phyloP scores from a whole-genome alignment of 108 stramenopile species.

The Conticribra guillardii region DNA sequence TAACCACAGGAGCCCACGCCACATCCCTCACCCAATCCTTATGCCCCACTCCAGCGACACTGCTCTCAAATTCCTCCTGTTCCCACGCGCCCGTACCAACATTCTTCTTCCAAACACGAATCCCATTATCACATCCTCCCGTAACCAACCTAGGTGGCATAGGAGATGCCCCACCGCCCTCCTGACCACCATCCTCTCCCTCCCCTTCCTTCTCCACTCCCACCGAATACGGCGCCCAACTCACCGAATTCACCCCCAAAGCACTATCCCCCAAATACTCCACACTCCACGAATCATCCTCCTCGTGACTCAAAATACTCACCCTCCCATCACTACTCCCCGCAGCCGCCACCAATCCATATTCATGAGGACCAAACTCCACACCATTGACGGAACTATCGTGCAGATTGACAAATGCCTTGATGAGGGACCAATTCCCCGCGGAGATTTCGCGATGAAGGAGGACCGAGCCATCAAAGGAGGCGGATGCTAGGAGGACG shows the following conservation, averaged over 20 bases:
- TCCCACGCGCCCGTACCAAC: constrained; percentile 56
- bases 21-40: constrained; percentile 98
- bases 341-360: constrained; percentile 73
- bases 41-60: constrained; percentile 55
- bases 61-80: constrained; percentile 53
- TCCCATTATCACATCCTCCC: constrained; percentile 94
- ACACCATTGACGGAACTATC: constrained; percentile 85
- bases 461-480: constrained; percentile 88
- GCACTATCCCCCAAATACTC: constrained; percentile 79
- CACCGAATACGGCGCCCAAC: constrained; percentile 86
- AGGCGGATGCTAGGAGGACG: constrained; percentile 81
- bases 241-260: constrained; percentile 89
- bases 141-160: constrained; percentile 85
- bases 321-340: constrained; percentile 89
- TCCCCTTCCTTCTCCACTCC: too few species aligned
- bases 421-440: constrained; percentile 82
- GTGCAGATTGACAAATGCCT: constrained; percentile 68
- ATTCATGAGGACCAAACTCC: constrained; percentile 89
- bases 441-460: constrained; percentile 86
- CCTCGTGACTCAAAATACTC: constrained; percentile 74
- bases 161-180: constrained; percentile 20
- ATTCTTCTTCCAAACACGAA: constrained; percentile 89
- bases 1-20: constrained; percentile 92
- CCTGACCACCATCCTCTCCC: too few species aligned
- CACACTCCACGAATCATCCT: constrained; percentile 70